phyloP scores from a whole-genome alignment of 2,329 filamentous ascomycete species.

The Nemania sp. region DNA sequence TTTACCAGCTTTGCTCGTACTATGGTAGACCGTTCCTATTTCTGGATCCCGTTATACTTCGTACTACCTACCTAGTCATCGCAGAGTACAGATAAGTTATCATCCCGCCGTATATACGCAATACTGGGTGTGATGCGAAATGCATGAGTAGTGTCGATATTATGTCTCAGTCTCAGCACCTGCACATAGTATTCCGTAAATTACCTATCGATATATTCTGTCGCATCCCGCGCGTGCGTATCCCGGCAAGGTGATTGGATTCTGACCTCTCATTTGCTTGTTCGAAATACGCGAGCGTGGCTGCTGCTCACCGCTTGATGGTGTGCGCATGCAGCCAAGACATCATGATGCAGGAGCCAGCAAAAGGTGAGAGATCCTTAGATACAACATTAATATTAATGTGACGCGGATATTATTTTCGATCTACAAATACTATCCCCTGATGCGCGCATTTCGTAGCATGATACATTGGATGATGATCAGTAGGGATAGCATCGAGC shows the following conservation, averaged over 20 bases:
- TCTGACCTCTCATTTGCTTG: conserved; percentile 2
- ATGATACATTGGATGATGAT: no score
- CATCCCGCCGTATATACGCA: no score
- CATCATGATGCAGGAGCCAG: conserved; percentile 5
- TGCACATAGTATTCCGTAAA: not conserved
- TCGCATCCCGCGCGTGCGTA: conserved; percentile 17
- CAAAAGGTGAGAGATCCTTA: not conserved
- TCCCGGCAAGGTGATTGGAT: conserved; percentile 12
- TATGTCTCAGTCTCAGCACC: not conserved
- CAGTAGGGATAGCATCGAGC: no score
- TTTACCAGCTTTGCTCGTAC: not conserved
- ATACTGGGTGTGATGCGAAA: no score
- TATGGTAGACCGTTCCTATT: conserved; percentile 1
- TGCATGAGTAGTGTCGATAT: no score
- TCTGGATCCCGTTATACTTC: not conserved
- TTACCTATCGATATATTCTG: not conserved
- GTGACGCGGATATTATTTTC: not conserved
- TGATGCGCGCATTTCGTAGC: no score
- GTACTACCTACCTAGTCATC: no score
- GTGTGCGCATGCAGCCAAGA: conserved; percentile 25
- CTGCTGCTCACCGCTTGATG: conserved; percentile 24
- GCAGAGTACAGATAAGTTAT: no score
- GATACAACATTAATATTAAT: not conserved
- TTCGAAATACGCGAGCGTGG: conserved; percentile 12
- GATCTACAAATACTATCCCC: not conserved